These are phyloP conservation scores for Exsudoporus frostii DNA, from an alignment of 768 basidiomycete genomes.

Conservation along the genomic window DNA sequence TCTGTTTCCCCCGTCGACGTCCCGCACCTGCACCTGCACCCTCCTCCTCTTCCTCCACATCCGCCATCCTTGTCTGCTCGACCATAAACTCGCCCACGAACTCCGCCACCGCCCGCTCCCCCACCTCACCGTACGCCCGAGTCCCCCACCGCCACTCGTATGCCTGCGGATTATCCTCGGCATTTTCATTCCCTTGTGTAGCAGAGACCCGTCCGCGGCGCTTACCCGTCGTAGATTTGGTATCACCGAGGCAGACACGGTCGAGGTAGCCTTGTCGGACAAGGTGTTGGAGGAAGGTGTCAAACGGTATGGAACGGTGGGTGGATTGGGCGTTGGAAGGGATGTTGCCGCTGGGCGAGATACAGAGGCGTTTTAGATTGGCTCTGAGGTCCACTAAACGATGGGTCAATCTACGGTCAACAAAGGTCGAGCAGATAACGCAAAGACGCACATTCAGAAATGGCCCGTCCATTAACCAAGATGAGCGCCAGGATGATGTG, in stretches of 20 bases:
- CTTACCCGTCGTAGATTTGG: slow-evolving; percentile 44
- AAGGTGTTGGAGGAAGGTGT: slow-evolving; percentile 62
- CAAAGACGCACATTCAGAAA: slow-evolving; percentile 60
- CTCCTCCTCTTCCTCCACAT: slow-evolving; percentile 19
- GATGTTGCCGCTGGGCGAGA: slow-evolving; percentile 48
- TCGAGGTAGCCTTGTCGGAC: slow-evolving; percentile 79
- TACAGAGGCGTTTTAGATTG: slow-evolving; percentile 65
- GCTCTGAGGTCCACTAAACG: slow-evolving; percentile 66
- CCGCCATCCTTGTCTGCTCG: slow-evolving; percentile 13
- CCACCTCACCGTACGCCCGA: slow-evolving; percentile 77
- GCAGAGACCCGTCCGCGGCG: slow-evolving; percentile 54
- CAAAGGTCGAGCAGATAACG: neutral
- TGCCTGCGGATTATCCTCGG: slow-evolving; percentile 19
- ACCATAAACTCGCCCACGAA: slow-evolving; percentile 83
- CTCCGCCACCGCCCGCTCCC: slow-evolving; percentile 67
- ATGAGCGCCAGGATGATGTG: slow-evolving; percentile 82
- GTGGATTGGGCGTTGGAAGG: slow-evolving; percentile 50
- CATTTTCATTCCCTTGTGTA: slow-evolving; percentile 28
- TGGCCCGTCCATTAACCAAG: slow-evolving; percentile 71
- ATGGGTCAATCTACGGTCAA: neutral
- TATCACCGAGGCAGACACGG: slow-evolving; percentile 51
- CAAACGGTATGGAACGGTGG: slow-evolving; percentile 52
- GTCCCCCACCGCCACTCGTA: slow-evolving; percentile 88
- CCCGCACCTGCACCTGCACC: neutral
- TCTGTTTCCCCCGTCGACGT: slow-evolving; percentile 17